phyloP scores from a whole-genome alignment of 1,284 basidiomycete genomes.

The Malassezia nana region DNA sequence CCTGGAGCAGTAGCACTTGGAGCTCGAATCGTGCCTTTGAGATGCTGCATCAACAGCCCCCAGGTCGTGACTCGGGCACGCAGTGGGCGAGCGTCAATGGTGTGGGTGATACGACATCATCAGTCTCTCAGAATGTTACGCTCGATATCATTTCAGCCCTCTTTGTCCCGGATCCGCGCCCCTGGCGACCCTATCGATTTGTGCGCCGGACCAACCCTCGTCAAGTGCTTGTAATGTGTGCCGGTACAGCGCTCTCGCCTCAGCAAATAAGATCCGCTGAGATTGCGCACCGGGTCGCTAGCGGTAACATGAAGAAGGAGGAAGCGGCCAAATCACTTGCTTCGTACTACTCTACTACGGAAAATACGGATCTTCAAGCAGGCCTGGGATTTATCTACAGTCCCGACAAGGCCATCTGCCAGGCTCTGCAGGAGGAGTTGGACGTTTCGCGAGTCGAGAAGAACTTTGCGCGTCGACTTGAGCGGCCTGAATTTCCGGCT shows the following conservation, averaged over 20 bases:
- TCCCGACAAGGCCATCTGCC: conserved; percentile 4
- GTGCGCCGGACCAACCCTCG: conserved; percentile 42
- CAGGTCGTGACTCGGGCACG: conserved; percentile 11
- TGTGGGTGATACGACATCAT: background rate
- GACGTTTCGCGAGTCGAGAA: conserved; percentile 20
- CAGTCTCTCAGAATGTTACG: background rate
- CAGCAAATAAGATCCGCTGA: conserved; percentile 21
- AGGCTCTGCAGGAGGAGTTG: background rate
- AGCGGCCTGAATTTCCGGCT: conserved; percentile 27
- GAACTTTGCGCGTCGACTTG: conserved; percentile 39
- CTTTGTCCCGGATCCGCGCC: conserved; percentile 40
- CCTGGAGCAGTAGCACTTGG: conserved; percentile 7
- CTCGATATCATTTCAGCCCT: conserved; percentile 17
- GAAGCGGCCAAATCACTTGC: conserved; percentile 6
- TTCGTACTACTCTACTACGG: conserved; percentile 12
- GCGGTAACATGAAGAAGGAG: background rate
- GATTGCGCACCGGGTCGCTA: conserved; percentile 16
- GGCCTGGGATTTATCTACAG: conserved; percentile 18
- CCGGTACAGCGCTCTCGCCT: conserved; percentile 26
- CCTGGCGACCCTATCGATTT: conserved; percentile 35
- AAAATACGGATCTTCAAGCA: conserved; percentile 16
- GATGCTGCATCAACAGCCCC: conserved; percentile 3
- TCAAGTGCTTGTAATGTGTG: conserved; percentile 39
- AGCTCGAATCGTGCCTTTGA: background rate
- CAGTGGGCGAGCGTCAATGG: conserved; percentile 12